phyloP scores from a whole-genome alignment of 441 rosid species.

The Capsella rubella region DNA sequence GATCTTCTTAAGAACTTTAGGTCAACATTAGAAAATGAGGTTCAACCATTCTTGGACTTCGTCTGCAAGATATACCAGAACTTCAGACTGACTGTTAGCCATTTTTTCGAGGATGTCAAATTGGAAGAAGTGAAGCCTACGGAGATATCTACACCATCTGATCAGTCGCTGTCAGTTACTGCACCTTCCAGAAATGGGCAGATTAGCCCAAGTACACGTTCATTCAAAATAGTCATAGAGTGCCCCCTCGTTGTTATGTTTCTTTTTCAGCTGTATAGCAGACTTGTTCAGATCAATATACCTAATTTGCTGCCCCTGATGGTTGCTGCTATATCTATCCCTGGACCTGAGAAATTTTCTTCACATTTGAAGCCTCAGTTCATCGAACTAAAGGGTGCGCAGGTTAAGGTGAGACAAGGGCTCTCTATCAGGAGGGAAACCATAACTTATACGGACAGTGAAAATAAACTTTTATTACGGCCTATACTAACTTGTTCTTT shows the following conservation, averaged over 20 bases:
- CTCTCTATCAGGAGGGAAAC: conserved; percentile 16
- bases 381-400: conserved; percentile 96
- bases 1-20: conserved; percentile 95
- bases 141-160: conserved; percentile 70
- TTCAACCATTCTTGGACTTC: conserved; percentile 95
- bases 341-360: conserved; percentile 93
- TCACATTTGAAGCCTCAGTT: conserved; percentile 81
- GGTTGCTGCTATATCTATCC: conserved; percentile 98
- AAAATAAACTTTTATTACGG: neutral
- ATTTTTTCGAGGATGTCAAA: conserved; percentile 81
- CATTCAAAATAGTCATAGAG: conserved; percentile 97
- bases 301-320: conserved; percentile 92
- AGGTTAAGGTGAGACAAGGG: conserved; percentile 82
- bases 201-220: conserved; percentile 89
- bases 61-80: conserved; percentile 97
- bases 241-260: conserved; percentile 99
- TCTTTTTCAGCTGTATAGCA: conserved; percentile 87
- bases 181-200: conserved; percentile 68
- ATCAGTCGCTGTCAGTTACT: conserved; percentile 65
- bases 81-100: conserved; percentile 81
- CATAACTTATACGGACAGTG: conserved; percentile 6
- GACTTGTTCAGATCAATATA: conserved; percentile 95
- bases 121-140: conserved; percentile 76
- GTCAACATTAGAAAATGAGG: conserved; percentile 88
- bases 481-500: conserved; percentile 22